Base-by-base conservation (phyloP, 306 rosid genomes). In the Inga laurina region DNA sequence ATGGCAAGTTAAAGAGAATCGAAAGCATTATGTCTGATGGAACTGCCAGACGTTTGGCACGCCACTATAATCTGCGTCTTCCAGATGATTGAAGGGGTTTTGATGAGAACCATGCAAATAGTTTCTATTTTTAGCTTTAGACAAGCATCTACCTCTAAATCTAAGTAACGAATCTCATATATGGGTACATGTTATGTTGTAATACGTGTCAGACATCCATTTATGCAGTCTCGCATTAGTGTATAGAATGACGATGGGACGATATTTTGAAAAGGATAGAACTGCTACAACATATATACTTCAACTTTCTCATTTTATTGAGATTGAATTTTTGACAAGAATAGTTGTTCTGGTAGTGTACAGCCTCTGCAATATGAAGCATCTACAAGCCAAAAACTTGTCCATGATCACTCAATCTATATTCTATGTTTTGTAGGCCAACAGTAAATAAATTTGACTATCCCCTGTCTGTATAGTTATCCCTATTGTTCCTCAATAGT, bases 11-110 rank as follows among this genome's bases (percentile, higher is more conserved):
- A 37, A 93, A 84, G 84, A 75, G 86, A 37, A 37, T 95, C 24
- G 90, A 91, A 0, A 71, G 83, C 34, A 84, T 95, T 39, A 76
- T 90, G 74, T 0, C 76, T 44, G 98, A 95, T 87, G 91, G 86
- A 87, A 83, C 89, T 84, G 97, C 93, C 30, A 81, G 56, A 24
- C 80, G 86, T 37, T 88, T 95, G 89, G 94, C 97, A 68, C 78
- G 65, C 7, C 2, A 59, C 32, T 59, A 59, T 9, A 22, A 59
- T n/a, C 32, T 59, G 66, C 66, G 5, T 59, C 66, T 22, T 59
- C 2, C 4, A 59, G 66, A 59, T n/a, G 34, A 59, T 22, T 59
- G 32, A 59, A 59, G 64, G 27, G 10, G 5, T n/a, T 59, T n/a
- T 59, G 3, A 21, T 3, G 4, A 2, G 64, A 7, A 57, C 24